Percentiles rank a stretch among this genome's conserved stretches.
phyloP scores from a whole-genome alignment of 345 rosid species.

The Acer campestre region DNA sequence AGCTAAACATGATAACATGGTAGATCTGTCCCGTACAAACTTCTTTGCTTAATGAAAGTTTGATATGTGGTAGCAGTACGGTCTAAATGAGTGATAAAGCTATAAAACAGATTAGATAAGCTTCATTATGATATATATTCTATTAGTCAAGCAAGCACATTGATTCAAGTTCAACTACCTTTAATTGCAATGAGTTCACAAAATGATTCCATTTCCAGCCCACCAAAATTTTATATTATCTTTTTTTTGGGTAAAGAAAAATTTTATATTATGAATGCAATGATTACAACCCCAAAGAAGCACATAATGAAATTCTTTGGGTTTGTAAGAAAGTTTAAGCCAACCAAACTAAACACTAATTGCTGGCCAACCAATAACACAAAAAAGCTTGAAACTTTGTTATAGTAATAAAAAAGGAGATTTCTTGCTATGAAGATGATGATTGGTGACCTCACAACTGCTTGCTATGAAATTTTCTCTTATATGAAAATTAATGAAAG shows the following conservation, averaged over 20 bases:
- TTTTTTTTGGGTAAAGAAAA: too few species aligned
- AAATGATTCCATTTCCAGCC: neutral
- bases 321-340: neutral
- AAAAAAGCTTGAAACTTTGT: neutral
- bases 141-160: neutral
- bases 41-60: neutral
- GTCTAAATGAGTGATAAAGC: neutral
- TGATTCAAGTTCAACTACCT: neutral
- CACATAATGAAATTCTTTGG: slow-evolving; percentile 11
- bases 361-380: slow-evolving; percentile 7
- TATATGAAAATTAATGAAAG: neutral
- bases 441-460: slow-evolving; percentile 52
- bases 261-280: neutral
- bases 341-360: slow-evolving; percentile 15
- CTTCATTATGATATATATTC: neutral
- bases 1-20: too few species aligned
- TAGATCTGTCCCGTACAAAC: neutral
- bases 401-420: too few species aligned
- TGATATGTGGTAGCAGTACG: neutral
- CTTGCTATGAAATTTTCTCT: slow-evolving; percentile 33
- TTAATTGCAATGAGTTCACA: slow-evolving; percentile 4
- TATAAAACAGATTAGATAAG: neutral
- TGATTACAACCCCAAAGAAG: slow-evolving; percentile 21
- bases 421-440: too few species aligned
- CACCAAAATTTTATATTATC: neutral